Conservation (phyloP, 2,329 filamentous ascomycete genomes). For the Pyricularia grisea region DNA sequence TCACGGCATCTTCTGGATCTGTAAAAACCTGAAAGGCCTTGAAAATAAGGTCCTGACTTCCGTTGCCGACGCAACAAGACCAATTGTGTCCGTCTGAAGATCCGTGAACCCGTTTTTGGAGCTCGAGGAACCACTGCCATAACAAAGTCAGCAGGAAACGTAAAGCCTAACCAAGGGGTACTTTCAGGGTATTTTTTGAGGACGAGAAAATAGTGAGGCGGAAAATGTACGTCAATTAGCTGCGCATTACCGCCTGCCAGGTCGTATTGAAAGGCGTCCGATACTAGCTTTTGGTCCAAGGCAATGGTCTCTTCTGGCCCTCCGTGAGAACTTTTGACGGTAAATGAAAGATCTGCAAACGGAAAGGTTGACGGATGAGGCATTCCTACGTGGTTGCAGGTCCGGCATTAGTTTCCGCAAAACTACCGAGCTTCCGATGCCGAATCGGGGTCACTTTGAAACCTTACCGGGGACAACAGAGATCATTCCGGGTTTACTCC, state of each 20-base stretch:
- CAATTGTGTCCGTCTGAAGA: not conserved
- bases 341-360: not conserved
- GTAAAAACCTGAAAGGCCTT: constrained; percentile 3
- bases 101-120: not conserved
- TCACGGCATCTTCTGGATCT: constrained; percentile 1
- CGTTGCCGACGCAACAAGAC: not conserved
- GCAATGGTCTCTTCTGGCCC: not conserved
- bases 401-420: not conserved
- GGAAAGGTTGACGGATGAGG: not conserved
- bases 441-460: not conserved
- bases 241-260: not conserved
- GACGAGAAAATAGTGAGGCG: not conserved
- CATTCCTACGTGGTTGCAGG: not conserved
- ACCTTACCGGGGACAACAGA: not conserved
- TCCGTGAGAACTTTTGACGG: not conserved
- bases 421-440: not conserved
- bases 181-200: not conserved
- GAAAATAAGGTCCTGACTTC: constrained; percentile 3
- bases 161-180: not conserved
- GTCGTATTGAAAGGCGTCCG: not conserved
- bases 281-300: not conserved
- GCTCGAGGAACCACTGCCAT: not conserved
- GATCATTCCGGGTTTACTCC: not conserved
- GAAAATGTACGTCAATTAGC: not conserved
- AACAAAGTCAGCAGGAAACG: not conserved